Conservation (phyloP, 2,329 filamentous ascomycete species). For the Neonectria neomacrospora region DNA sequence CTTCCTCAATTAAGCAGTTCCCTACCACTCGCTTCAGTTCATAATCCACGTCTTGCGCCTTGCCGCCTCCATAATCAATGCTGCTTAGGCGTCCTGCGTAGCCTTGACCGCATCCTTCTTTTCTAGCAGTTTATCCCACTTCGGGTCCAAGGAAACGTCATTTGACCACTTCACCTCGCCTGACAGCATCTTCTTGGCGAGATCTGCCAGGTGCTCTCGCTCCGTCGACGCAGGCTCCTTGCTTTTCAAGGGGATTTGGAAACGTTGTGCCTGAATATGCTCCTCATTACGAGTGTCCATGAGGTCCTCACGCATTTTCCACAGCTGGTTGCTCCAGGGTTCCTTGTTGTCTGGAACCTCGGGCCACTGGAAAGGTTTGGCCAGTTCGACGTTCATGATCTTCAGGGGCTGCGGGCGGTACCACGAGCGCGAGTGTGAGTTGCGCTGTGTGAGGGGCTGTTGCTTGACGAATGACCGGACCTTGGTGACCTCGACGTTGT, state of each 20-base stretch:
- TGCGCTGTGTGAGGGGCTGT: conserved; percentile 64
- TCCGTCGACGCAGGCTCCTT: conserved; percentile 54
- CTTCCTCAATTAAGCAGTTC: conserved; percentile 39
- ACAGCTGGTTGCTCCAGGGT: conserved; percentile 73
- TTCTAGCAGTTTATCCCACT: conserved; percentile 55
- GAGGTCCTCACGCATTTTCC: conserved; percentile 62
- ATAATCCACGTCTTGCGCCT: conserved; percentile 23
- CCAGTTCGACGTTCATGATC: conserved; percentile 94
- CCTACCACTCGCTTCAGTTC: conserved; percentile 18
- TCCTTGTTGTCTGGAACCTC: conserved; percentile 70
- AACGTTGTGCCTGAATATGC: conserved; percentile 47
- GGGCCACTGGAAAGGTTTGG: conserved; percentile 89
- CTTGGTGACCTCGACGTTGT: conserved; percentile 76
- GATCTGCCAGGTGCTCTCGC: conserved; percentile 64
- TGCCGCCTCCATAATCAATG: conserved; percentile 11
- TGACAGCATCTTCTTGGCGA: conserved; percentile 71
- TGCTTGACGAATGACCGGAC: conserved; percentile 84
- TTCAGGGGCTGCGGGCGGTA: conserved; percentile 81
- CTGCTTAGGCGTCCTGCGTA: conserved; percentile 37
- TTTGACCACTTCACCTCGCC: conserved; percentile 71
- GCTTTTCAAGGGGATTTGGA: conserved; percentile 54
- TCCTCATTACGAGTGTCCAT: conserved; percentile 54
- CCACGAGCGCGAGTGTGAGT: conserved; percentile 63
- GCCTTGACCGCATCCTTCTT: conserved; percentile 37
- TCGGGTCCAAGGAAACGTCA: conserved; percentile 57